A percentile compares a stretch with the other conserved stretches of the same genome.
Conservation (phyloP, 495 filamentous ascomycete genomes). For the Lindgomyces ingoldianus region DNA sequence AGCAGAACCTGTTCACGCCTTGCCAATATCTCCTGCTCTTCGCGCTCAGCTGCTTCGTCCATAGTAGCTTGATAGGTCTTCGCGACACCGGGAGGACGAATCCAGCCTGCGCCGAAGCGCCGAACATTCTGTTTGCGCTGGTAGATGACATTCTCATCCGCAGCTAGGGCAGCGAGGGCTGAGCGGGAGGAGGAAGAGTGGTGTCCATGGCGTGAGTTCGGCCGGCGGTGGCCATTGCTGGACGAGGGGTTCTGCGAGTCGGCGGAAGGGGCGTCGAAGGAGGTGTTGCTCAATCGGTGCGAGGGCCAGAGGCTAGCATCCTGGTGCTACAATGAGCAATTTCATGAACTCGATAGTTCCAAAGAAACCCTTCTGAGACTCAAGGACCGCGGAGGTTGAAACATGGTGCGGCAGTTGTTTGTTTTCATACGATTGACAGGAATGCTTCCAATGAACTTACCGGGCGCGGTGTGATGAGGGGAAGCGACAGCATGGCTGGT, state of each 20-base stretch:
- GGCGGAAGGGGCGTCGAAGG: constrained; percentile 20
- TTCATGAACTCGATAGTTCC: background rate
- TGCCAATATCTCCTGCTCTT: constrained; percentile 45
- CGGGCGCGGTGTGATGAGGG: constrained; percentile 14
- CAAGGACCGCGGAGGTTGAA: constrained; percentile 12
- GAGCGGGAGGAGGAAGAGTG: constrained; percentile 31
- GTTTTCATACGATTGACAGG: background rate
- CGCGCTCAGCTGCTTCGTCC: constrained; percentile 48
- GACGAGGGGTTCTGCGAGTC: constrained; percentile 18
- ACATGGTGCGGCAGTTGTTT: constrained; percentile 8
- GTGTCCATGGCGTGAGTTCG: constrained; percentile 20
- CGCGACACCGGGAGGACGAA: constrained; percentile 48
- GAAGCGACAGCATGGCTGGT: constrained; percentile 17
- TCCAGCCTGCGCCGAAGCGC: constrained; percentile 48
- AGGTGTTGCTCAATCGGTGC: constrained; percentile 14
- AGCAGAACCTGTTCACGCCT: constrained; percentile 41
- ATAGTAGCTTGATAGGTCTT: constrained; percentile 49
- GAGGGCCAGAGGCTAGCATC: constrained; percentile 35
- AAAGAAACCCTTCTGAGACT: background rate
- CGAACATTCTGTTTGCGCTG: constrained; percentile 46
- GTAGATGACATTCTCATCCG: constrained; percentile 44
- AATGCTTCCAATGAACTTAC: too few relatives aligned
- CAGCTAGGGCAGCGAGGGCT: constrained; percentile 15
- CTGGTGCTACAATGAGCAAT: constrained; percentile 6
- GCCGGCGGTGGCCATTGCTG: constrained; percentile 29